Base-by-base conservation (phyloP, 768 basidiomycete species). In the Auricularia sp. region DNA sequence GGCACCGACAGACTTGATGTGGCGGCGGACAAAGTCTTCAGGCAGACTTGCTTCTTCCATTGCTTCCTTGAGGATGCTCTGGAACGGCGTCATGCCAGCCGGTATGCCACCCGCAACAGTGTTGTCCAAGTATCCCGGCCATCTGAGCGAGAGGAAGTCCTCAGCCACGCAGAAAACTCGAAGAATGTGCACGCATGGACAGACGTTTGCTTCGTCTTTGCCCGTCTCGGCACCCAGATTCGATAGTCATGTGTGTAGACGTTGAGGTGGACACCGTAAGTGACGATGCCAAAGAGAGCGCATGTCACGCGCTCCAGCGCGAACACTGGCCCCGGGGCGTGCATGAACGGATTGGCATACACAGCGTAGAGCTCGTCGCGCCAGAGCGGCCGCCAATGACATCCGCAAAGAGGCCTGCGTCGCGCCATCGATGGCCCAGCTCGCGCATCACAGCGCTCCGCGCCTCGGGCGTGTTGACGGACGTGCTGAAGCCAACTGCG, bases 181-280 rank as follows among this genome's bases (percentile, higher is more conserved):
- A 2, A 29, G 29, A 29, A 29, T 29, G 29, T 2, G 29, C 29
- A 29, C 29, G 29, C 29, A 29, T 29, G 29, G 29, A 80, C 87
- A 67, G 70, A 93, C 90, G 94, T 98, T 69, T 85, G 90, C 74
- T 99, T 99, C 7, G 89, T 95, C 65, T 77, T 79, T 1, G 92
- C 82, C 14, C 97, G 82, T 8, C 86, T 89, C 1, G 97, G 94
- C 1, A 94, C 86, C 96, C 97, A 98, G 2, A 97, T 77, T 66
- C 77, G 80, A 71, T 88, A 73, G 65, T 47, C 80, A 67, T 82
- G 80, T 54, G 83, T 81, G 71, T 85, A 92, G 63, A 87, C 83
- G 21, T 85, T 90, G 86, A 95, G 84, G 74, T 98, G 97, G 2
- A 96, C 90, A 0, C 97, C 96, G 70, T 90, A 94, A 0, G 95